Conservation (phyloP, 257 asterid genomes). For the Gardenia jasminoides region DNA sequence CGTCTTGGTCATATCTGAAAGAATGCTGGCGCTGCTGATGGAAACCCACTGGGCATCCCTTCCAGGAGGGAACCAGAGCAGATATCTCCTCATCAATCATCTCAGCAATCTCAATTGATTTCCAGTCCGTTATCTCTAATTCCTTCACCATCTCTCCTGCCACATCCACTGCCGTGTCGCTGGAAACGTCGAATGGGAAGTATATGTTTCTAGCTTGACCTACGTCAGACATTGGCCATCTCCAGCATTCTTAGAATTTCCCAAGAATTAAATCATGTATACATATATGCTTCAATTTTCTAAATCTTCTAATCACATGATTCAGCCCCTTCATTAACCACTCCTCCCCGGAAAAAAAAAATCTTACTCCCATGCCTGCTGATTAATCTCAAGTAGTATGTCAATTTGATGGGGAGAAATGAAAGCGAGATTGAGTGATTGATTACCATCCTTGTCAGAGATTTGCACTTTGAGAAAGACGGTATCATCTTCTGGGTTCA, state of each 20-base stretch:
- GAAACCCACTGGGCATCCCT: constrained; percentile 17
- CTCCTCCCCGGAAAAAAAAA: neutral
- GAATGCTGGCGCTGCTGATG: constrained; percentile 50
- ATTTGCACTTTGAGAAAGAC: constrained; percentile 71
- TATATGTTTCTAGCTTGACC: constrained; percentile 53
- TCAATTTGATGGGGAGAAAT: neutral
- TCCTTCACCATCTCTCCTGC: constrained; percentile 84
- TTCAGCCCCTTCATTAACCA: neutral
- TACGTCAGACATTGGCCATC: constrained; percentile 16
- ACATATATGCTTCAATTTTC: neutral
- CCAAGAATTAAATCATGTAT: neutral
- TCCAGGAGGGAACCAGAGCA: constrained; percentile 55
- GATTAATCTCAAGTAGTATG: too few species aligned
- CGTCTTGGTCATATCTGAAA: constrained; percentile 38
- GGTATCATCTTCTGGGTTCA: constrained; percentile 60
- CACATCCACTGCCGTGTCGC: constrained; percentile 66
- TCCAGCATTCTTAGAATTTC: neutral
- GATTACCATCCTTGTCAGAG: constrained; percentile 54
- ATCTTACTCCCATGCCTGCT: neutral
- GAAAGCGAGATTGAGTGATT: neutral
- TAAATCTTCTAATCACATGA: neutral
- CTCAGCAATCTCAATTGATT: constrained; percentile 66
- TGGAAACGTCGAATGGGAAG: constrained; percentile 65
- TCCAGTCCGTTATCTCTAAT: constrained; percentile 66
- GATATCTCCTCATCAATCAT: constrained; percentile 67